These are phyloP conservation scores for Fusarium sp. DNA, from an alignment of 2,329 filamentous ascomycete species.

Conservation along the genomic window DNA sequence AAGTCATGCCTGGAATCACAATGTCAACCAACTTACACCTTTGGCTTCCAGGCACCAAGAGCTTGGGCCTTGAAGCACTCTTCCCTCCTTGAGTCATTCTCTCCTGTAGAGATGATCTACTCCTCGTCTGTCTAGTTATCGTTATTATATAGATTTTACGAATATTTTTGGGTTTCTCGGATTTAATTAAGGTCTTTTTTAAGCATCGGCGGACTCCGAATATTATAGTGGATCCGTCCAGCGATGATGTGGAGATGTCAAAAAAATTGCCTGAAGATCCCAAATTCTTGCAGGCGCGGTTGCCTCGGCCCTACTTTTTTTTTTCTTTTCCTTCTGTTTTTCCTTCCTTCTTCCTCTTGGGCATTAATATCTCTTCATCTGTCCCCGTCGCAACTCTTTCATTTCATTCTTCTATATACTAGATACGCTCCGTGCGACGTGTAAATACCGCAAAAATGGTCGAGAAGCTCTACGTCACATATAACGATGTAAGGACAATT, in stretches of 20 bases:
- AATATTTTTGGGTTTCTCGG: not conserved
- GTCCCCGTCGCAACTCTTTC: constrained; percentile 20
- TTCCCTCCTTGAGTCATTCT: not conserved
- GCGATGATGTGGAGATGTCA: constrained; percentile 17
- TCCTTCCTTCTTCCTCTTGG: constrained; percentile 17
- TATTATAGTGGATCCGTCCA: constrained; percentile 21
- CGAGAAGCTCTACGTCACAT: constrained; percentile 88
- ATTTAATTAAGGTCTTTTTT: not conserved
- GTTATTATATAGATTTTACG: not conserved
- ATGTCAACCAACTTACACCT: not conserved
- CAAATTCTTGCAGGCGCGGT: constrained; percentile 13
- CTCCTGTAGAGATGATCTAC: no score
- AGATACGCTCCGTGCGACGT: constrained; percentile 9
- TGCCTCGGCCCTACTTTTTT: constrained; percentile 28
- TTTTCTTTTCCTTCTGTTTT: constrained; percentile 18
- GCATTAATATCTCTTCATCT: constrained; percentile 16
- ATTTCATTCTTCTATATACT: not conserved
- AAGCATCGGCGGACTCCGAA: constrained; percentile 38
- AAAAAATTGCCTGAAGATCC: constrained; percentile 42
- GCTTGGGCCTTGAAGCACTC: not conserved
- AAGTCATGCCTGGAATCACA: not conserved
- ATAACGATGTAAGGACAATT: constrained; percentile 78
- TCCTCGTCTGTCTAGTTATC: no score
- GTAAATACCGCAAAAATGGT: constrained; percentile 68
- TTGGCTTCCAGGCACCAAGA: not conserved